phyloP scores from a whole-genome alignment of 2,329 filamentous ascomycete species.

The Claviceps paspali region DNA sequence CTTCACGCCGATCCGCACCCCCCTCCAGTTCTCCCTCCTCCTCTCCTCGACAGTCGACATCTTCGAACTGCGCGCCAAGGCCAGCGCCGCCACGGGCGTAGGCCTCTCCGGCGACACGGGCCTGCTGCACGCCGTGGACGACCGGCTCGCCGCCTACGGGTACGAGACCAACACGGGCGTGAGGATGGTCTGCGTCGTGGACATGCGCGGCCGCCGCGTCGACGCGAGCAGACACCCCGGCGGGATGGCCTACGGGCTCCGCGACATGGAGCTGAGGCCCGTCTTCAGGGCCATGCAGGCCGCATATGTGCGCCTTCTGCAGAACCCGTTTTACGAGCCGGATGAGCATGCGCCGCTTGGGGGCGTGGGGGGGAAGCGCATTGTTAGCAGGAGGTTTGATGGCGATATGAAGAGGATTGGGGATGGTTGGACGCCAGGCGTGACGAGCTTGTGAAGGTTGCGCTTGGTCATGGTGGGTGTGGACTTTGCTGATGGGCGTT shows the following conservation, averaged over 20 bases:
- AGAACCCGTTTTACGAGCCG: conserved; percentile 90
- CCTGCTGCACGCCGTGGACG: conserved; percentile 83
- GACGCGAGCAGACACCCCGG: conserved; percentile 24
- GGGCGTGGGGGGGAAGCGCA: conserved; percentile 47
- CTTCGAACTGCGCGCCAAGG: conserved; percentile 70
- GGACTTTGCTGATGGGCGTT: not conserved
- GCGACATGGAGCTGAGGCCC: conserved; percentile 76
- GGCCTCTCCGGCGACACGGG: conserved; percentile 70
- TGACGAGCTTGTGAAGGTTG: conserved; percentile 37
- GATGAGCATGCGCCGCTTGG: conserved; percentile 58
- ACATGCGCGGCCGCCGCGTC: conserved; percentile 62
- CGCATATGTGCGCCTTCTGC: conserved; percentile 76
- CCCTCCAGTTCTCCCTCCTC: conserved; percentile 83
- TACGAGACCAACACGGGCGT: conserved; percentile 94
- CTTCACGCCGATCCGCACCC: conserved; percentile 44
- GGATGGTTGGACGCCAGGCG: conserved; percentile 66
- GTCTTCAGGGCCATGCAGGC: conserved; percentile 85
- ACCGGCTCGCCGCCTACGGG: conserved; percentile 84
- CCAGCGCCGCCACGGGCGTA: conserved; percentile 37
- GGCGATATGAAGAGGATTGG: conserved; percentile 77
- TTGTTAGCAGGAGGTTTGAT: conserved; percentile 67
- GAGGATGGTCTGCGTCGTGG: conserved; percentile 78
- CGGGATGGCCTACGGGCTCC: conserved; percentile 45
- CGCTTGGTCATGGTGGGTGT: not conserved
- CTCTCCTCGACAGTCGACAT: conserved; percentile 86